phyloP scores from a whole-genome alignment of 176 grass and related monocot species.

The Triticum timopheevii region DNA sequence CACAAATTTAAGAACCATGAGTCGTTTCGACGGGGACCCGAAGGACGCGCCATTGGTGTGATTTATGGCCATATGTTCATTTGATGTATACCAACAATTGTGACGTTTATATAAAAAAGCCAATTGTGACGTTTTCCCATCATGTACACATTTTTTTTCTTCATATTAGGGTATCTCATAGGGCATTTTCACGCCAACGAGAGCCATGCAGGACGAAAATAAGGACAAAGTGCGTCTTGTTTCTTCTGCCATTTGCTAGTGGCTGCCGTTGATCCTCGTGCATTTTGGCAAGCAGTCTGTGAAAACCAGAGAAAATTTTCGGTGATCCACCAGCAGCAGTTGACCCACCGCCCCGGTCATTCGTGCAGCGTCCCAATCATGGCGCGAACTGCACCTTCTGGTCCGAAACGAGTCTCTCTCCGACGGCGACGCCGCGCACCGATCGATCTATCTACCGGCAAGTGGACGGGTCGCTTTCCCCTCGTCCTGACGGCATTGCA shows the following conservation, averaged over 20 bases:
- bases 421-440: constrained; percentile 23
- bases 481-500: not conserved
- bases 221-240: constrained; percentile 24
- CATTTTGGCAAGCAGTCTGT: constrained; percentile 16
- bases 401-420: not conserved
- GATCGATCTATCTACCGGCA: not conserved
- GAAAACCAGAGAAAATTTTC: constrained; percentile 13
- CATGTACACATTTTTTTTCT: no score
- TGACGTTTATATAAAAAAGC: no score
- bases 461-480: not conserved
- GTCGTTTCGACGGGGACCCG: no score
- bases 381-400: constrained; percentile 18
- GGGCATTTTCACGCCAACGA: no score
- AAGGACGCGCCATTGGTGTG: no score
- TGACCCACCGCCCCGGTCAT: not conserved
- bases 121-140: no score
- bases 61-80: no score
- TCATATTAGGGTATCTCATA: no score
- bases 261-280: constrained; percentile 27
- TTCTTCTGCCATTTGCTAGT: not conserved
- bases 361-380: constrained; percentile 31
- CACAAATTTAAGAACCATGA: no score
- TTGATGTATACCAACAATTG: no score
- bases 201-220: constrained; percentile 3
- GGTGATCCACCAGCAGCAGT: constrained; percentile 24